Evolutionary conservation across 805 yeast genomes (phyloP), one percentile per base, ranked within the genome.

Genomic region (Metschnikowia picachoensis): DNA sequence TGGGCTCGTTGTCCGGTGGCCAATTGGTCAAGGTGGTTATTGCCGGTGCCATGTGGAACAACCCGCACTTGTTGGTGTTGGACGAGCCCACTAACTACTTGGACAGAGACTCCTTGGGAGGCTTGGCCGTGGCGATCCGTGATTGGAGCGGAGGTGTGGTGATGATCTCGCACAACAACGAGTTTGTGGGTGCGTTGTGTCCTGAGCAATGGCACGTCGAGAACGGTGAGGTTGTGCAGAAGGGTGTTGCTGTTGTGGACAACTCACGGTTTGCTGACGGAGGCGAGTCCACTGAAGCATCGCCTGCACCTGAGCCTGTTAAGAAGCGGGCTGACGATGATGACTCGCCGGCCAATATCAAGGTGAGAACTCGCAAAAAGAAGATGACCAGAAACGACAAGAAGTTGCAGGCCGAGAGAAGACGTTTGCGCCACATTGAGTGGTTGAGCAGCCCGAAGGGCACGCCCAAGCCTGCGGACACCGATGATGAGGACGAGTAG

Each of bases 41-140:
- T 73, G 98, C 98, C 12, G 99, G 98, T 71, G 97, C 98, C 54
- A 92, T 92, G 94, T 92, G 99, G 99, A 92, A 94, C 72, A 94
- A 92, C 65, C 99, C 99, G 15, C 99, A 92, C 68, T 79, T 92
- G 68, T 79, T 92, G 53, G 99, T 92, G 36, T 78, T 92, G 51
- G 99, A 92, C 70, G 99, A 92, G 79, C 99, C 99, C 66, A 92
- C 98, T 61, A 92, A 92, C 74, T 92, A 94, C 76, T 77, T 92
- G 72, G 99, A 92, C 70, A 85, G 99, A 77, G 99, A 92, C 67
- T 91, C 98, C 25, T 77, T 92, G 52, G 99, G 98, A 68, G 99
- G 97, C 39, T 78, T 92, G 57, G 98, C 99, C 28, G 82, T 92
- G 59, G 99, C 99, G 41, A 94, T 92, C 63, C 84, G 97, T 70